Percentiles rank a stretch among this genome's conserved stretches.
phyloP scores from a whole-genome alignment of 108 stramenopile genomes.

The Conticribra weissflogii region DNA sequence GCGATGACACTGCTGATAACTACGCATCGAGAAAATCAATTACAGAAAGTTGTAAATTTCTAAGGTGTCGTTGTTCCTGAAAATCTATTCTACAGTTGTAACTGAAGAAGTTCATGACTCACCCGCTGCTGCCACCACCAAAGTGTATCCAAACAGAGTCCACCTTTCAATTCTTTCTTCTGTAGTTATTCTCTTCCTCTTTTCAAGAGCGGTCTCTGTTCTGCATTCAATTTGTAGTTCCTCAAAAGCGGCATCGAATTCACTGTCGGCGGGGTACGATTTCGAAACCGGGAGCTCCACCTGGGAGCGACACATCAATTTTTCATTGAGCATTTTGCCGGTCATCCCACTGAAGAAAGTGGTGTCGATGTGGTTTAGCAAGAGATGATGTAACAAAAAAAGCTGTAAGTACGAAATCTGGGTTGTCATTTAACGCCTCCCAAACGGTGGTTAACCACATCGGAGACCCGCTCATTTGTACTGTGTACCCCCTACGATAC shows the following conservation, averaged over 20 bases:
- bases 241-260: conserved; percentile 10
- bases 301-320: neutral
- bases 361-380: no score
- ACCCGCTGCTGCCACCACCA: conserved; percentile 18
- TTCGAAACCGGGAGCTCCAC: neutral
- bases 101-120: conserved; percentile 7
- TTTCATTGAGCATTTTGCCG: neutral
- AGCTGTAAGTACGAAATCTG: no score
- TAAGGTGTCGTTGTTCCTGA: neutral
- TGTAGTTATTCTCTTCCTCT: conserved; percentile 1
- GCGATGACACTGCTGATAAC: conserved; percentile 21
- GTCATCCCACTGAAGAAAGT: no score
- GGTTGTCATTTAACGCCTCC: no score
- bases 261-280: neutral
- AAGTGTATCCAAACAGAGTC: conserved; percentile 17
- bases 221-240: neutral
- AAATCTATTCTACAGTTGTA: neutral
- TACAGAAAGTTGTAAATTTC: neutral
- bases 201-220: conserved; percentile 16
- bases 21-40: neutral
- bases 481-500: no score
- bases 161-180: conserved; percentile 21
- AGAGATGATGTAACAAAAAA: no score
- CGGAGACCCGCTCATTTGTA: no score
- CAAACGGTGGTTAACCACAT: no score